Conservation (phyloP, 2,329 filamentous ascomycete genomes). For the Madurella fahalii region DNA sequence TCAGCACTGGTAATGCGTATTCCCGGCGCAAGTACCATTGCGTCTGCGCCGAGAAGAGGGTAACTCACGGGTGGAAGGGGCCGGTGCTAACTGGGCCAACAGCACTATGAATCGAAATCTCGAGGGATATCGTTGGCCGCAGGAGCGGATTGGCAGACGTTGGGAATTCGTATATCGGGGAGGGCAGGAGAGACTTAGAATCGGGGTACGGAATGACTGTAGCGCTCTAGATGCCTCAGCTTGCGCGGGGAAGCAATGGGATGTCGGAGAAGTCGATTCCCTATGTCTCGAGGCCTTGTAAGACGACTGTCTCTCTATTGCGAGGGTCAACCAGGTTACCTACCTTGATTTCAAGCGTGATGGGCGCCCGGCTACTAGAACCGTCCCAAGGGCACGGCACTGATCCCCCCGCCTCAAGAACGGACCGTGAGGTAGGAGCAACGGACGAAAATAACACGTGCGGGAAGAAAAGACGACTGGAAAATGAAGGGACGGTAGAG, state of each 20-base stretch:
- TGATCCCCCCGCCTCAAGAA: background rate
- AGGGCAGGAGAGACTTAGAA: constrained; percentile 20
- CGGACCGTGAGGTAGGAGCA: constrained; percentile 6
- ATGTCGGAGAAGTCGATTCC: background rate
- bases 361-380: background rate
- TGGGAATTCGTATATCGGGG: background rate
- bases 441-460: background rate
- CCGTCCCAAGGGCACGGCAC: background rate
- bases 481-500: background rate
- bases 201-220: background rate
- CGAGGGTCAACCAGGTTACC: background rate
- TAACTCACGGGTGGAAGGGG: constrained; percentile 18
- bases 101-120: constrained; percentile 14
- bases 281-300: background rate
- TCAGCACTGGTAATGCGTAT: background rate
- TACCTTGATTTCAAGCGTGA: background rate
- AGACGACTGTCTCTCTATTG: background rate
- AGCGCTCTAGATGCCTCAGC: background rate
- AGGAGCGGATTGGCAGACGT: background rate
- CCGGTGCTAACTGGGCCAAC: constrained; percentile 2
- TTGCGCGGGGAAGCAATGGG: background rate
- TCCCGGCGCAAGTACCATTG: constrained; percentile 2
- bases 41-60: constrained; percentile 2
- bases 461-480: constrained; percentile 3
- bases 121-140: background rate